Evolutionary conservation across 305 asterid species (phyloP), one percentile per base, ranked within the genome.

Genomic region (Solanum hybrid): DNA sequence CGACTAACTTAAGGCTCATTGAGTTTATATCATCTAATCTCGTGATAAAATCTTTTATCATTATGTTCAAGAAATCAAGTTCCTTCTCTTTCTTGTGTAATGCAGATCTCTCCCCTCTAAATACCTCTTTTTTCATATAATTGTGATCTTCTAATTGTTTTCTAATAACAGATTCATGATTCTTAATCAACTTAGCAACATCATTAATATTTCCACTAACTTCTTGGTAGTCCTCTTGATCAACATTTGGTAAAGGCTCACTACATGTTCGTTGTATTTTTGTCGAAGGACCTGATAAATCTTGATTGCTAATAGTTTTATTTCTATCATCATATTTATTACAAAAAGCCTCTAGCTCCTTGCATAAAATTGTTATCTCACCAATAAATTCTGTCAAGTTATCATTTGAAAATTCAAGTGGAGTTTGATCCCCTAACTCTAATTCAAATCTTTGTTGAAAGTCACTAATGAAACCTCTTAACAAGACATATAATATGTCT

Each of bases 171-270:
- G 89, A 89, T 90, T 95, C 94, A 5, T 93, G 95, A 90, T 89
- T 94, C 92, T 91, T 91, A 69, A 92, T 90, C 91, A 92, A 79
- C 88, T 90, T 91, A 22, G 94, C 94, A 10, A 94, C 94, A 69
- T 72, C 89, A 37, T 87, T 89, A 46, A 46, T 46, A 87, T 89
- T 89, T 76, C 89, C 91, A 76, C 86, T 89, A 60, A 26, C 90
- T 64, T 91, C 92, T 32, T 31, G 60, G 69, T 81, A 89, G 69
- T 78, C 90, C 79, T 88, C 91, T 12, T 27, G 38, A 56, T 88
- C 88, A 31, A 78, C 11, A 13, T 91, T 93, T n/a, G 88, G 91
- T 35, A 92, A 72, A 79, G 96, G 95, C 37, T 91, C 94, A 31
- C 94, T 94, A n/a, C 84, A 90, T 9, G 96, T 89, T 84, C 94